Conservation (phyloP, 306 rosid genomes). For the Sophora flavescens region DNA sequence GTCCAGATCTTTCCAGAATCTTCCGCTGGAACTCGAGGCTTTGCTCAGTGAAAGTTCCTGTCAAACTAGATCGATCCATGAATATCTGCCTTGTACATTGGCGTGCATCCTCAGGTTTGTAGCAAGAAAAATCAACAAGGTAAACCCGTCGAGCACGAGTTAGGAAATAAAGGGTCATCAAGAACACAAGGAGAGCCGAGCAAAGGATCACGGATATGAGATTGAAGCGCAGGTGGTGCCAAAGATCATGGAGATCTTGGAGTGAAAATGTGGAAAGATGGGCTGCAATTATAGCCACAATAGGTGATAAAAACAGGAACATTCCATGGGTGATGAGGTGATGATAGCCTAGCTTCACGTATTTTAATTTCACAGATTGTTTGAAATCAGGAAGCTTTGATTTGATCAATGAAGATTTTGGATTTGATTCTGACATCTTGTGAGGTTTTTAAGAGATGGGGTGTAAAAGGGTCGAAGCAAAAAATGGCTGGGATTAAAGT, state of each 20-base stretch:
- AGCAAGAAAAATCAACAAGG: conserved; percentile 73
- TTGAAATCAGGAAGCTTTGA: conserved; percentile 64
- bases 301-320: conserved; percentile 59
- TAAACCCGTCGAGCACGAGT: conserved; percentile 56
- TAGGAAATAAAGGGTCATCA: conserved; percentile 61
- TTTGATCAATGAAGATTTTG: conserved; percentile 43
- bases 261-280: conserved; percentile 59
- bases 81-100: conserved; percentile 63
- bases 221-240: conserved; percentile 62
- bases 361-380: conserved; percentile 64
- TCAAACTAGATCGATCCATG: conserved; percentile 53
- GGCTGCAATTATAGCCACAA: conserved; percentile 45
- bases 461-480: neutral
- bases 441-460: neutral
- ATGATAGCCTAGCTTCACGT: conserved; percentile 71
- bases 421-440: conserved; percentile 53
- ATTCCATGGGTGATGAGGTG: conserved; percentile 67
- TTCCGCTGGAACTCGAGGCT: conserved; percentile 64
- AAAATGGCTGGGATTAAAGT: conserved; percentile 17
- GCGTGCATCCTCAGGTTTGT: conserved; percentile 64
- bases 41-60: conserved; percentile 56
- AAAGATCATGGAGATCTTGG: conserved; percentile 56
- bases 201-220: conserved; percentile 55
- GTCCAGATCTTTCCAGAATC: conserved; percentile 71
- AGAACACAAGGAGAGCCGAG: conserved; percentile 59